phyloP scores from a whole-genome alignment of 805 yeast species.

The Metschnikowia peoriensis region DNA sequence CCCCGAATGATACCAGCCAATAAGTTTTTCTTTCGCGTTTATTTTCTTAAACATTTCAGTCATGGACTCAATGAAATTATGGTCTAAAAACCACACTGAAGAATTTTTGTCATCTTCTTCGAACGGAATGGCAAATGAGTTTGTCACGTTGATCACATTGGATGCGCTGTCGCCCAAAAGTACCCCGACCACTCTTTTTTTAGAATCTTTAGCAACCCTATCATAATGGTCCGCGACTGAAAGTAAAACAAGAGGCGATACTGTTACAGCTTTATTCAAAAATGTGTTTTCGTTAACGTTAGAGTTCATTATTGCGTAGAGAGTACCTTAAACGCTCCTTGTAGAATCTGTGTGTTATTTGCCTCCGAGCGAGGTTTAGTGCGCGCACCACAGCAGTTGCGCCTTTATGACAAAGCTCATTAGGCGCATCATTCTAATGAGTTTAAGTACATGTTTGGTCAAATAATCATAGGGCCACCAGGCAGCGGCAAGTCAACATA shows the following conservation, averaged over 20 bases:
- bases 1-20: constrained; percentile 99
- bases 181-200: constrained; percentile 91
- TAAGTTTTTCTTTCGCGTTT: constrained; percentile 91
- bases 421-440: background rate
- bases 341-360: background rate
- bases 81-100: constrained; percentile 95
- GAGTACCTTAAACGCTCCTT: background rate
- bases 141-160: constrained; percentile 68
- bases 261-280: constrained; percentile 65
- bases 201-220: constrained; percentile 67
- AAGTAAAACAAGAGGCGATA: constrained; percentile 91
- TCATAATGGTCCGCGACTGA: constrained; percentile 96
- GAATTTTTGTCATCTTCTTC: constrained; percentile 94
- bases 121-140: constrained; percentile 95
- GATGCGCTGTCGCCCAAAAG: constrained; percentile 76
- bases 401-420: background rate
- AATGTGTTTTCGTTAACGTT: constrained; percentile 37
- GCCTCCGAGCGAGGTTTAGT: constrained; percentile 8
- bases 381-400: constrained; percentile 11
- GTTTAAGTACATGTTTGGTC: constrained; percentile 57
- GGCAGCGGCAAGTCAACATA: constrained; percentile 97
- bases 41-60: constrained; percentile 96
- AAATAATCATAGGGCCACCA: constrained; percentile 95
- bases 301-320: constrained; percentile 19
- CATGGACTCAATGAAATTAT: constrained; percentile 94